These are phyloP conservation scores for Tieghemostelium lacteum DNA, from an alignment of 78 protist species.

Conservation along the genomic window DNA sequence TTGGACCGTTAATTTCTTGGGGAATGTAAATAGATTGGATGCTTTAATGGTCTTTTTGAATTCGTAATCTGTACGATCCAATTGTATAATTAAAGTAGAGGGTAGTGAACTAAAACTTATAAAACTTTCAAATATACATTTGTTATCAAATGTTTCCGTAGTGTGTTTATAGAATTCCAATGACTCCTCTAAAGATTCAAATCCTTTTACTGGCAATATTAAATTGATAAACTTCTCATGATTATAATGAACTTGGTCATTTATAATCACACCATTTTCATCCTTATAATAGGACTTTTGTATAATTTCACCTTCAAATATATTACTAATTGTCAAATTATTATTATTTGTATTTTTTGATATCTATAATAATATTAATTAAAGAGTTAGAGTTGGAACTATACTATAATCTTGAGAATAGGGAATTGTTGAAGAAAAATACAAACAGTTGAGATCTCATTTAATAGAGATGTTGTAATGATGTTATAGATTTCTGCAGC, in stretches of 20 bases:
- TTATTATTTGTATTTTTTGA: constrained; percentile 29
- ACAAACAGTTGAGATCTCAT: constrained; percentile 35
- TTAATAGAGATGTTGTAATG: not conserved
- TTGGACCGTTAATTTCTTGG: constrained; percentile 29
- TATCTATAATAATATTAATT: not conserved
- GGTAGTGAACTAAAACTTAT: constrained; percentile 19
- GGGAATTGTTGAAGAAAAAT: not conserved
- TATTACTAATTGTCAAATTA: not conserved
- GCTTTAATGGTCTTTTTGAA: constrained; percentile 31
- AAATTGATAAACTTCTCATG: constrained; percentile 50
- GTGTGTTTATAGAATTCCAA: constrained; percentile 30
- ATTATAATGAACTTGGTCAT: not conserved
- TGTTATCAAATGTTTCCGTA: not conserved
- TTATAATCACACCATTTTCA: not conserved
- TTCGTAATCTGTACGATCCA: constrained; percentile 60
- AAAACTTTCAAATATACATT: constrained; percentile 10
- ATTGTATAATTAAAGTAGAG: constrained; percentile 34
- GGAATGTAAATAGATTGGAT: constrained; percentile 35
- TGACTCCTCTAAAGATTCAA: constrained; percentile 16
- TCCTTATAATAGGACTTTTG: constrained; percentile 18
- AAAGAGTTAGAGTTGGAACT: not conserved
- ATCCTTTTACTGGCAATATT: constrained; percentile 61
- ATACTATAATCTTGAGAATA: not conserved
- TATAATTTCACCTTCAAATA: constrained; percentile 53
- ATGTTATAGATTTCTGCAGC: constrained; percentile 53